Conservation (phyloP, 2,329 filamentous ascomycete species). For the Emericellopsis cladophorae region DNA sequence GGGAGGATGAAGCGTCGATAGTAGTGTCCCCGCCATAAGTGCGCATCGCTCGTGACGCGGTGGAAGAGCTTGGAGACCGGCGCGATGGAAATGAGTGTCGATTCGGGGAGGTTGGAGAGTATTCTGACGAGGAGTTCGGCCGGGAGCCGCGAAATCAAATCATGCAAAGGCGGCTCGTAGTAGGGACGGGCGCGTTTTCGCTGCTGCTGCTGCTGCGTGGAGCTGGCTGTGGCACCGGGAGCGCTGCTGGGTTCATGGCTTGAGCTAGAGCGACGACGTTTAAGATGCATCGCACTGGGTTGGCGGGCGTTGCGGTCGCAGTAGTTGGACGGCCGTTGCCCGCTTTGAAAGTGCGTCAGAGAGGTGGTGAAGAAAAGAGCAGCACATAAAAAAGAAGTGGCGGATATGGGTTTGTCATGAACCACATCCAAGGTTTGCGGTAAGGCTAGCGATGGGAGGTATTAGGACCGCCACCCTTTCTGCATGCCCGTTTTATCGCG, state of each 20-base stretch:
- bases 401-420: too few species aligned
- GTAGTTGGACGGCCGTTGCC: too few species aligned
- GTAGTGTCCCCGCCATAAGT: conserved; percentile 85
- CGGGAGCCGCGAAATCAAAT: conserved; percentile 62
- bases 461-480: too few species aligned
- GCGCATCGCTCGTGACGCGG: conserved; percentile 62
- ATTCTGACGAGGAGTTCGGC: conserved; percentile 83
- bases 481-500: too few species aligned
- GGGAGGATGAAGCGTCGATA: conserved; percentile 79
- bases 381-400: too few species aligned
- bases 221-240: background rate
- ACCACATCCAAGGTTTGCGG: too few species aligned
- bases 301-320: too few species aligned
- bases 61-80: conserved; percentile 66
- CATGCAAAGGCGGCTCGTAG: conserved; percentile 14
- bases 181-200: background rate
- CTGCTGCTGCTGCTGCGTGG: background rate
- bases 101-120: conserved; percentile 60
- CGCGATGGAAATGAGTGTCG: conserved; percentile 49
- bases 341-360: too few species aligned
- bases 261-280: conserved; percentile 3
- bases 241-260: too few species aligned
- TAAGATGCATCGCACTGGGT: conserved; percentile 2
- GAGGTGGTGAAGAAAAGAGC: too few species aligned
- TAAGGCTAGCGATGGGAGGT: too few species aligned